phyloP scores from a whole-genome alignment of 768 basidiomycete genomes.

The Mrakia hoshinonis region DNA sequence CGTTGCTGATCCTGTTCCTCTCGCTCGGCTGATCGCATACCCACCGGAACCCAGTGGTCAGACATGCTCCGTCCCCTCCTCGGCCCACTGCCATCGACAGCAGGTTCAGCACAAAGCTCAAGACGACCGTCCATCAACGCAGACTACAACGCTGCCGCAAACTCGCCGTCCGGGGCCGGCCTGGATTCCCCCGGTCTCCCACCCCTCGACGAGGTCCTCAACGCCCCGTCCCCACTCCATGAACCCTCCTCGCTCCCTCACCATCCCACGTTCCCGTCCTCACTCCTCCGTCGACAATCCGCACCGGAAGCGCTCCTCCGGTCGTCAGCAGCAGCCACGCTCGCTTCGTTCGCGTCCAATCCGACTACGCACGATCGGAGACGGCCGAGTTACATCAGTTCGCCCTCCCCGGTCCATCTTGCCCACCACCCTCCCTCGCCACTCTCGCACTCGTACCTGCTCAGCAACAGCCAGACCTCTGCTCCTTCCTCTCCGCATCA shows the following conservation, averaged over 20 bases:
- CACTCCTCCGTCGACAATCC: not conserved
- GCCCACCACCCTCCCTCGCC: not conserved
- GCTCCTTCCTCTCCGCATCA: not conserved
- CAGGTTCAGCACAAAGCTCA: no score
- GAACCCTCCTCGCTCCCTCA: not conserved
- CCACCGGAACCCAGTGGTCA: not conserved
- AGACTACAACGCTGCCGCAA: not conserved
- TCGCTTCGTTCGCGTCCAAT: not conserved
- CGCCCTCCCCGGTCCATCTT: not conserved
- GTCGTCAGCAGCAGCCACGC: constrained; percentile 7
- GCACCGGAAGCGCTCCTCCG: not conserved
- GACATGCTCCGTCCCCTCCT: not conserved
- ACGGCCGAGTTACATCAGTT: no score
- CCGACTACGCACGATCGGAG: not conserved
- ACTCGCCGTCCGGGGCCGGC: not conserved
- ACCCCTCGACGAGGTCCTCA: not conserved
- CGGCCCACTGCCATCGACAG: not conserved
- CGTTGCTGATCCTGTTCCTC: no score
- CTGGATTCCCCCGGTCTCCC: not conserved
- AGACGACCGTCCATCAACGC: not conserved
- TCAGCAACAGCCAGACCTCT: not conserved
- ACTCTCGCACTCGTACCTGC: not conserved
- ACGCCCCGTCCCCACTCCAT: not conserved
- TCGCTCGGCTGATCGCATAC: no score
- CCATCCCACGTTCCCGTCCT: not conserved